phyloP scores from a whole-genome alignment of 495 filamentous ascomycete species.

The Annulohypoxylon moriforme region DNA sequence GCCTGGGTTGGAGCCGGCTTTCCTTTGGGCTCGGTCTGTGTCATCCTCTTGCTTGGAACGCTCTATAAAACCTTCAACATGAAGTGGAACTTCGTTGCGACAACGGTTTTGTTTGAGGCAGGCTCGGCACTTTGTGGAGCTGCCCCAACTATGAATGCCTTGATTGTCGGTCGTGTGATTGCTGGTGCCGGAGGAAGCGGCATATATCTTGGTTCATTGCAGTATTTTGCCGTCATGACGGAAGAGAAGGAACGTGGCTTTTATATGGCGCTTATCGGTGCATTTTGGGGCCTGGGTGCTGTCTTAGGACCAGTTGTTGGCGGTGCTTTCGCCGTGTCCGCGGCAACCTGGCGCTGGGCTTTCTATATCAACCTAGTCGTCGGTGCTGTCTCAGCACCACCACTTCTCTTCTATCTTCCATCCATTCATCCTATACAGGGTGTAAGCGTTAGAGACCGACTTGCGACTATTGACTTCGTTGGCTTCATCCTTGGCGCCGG shows the following conservation, averaged over 20 bases:
- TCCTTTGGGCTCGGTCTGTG: neutral
- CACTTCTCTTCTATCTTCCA: neutral
- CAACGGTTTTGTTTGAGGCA: neutral
- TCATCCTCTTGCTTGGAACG: neutral
- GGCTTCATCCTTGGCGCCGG: constrained; percentile 58
- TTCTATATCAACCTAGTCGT: constrained; percentile 69
- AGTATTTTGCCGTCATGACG: neutral
- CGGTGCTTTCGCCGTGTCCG: constrained; percentile 63
- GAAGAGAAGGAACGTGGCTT: neutral
- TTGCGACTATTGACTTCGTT: constrained; percentile 49
- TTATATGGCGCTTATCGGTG: constrained; percentile 49
- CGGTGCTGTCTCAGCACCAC: neutral
- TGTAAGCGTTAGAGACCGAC: neutral
- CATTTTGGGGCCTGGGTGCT: constrained; percentile 59
- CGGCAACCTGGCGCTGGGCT: constrained; percentile 63
- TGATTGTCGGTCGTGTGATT: constrained; percentile 3
- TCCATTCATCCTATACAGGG: neutral
- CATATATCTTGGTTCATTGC: neutral
- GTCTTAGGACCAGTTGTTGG: constrained; percentile 67
- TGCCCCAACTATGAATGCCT: neutral
- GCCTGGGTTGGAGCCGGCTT: constrained; percentile 1
- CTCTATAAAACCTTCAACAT: neutral
- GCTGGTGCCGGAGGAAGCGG: neutral
- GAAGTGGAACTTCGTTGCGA: neutral
- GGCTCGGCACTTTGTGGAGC: neutral